These are phyloP conservation scores for Aspergillus sp. DNA, from an alignment of 2,329 filamentous ascomycete genomes.

Conservation along the genomic window DNA sequence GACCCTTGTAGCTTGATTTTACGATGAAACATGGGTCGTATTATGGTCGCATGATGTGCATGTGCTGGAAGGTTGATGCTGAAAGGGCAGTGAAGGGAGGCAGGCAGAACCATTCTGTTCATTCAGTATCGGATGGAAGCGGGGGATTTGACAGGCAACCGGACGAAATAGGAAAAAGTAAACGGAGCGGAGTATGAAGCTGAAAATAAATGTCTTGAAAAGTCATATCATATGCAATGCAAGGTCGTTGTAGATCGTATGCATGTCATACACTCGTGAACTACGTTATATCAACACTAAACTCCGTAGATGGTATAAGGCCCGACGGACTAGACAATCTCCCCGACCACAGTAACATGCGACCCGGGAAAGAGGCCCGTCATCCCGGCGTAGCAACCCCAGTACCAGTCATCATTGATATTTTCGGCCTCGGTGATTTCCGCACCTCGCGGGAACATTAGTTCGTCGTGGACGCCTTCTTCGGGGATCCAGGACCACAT, in stretches of 20 bases:
- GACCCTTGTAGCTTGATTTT: too few relatives aligned
- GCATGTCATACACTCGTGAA: neutral
- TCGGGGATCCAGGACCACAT: conserved; percentile 80
- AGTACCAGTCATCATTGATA: conserved; percentile 89
- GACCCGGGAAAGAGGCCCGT: conserved; percentile 80
- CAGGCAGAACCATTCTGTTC: neutral
- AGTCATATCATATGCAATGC: neutral
- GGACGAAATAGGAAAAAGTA: neutral
- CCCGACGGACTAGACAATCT: conserved; percentile 31
- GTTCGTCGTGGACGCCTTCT: conserved; percentile 64
- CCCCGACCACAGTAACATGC: conserved; percentile 65
- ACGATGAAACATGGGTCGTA: neutral
- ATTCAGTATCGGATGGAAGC: neutral
- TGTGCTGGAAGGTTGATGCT: neutral
- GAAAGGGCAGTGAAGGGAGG: too few relatives aligned
- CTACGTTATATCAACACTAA: neutral
- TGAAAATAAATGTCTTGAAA: neutral
- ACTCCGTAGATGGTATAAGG: neutral
- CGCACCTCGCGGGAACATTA: conserved; percentile 81
- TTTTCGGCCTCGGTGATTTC: conserved; percentile 83
- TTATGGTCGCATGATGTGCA: neutral
- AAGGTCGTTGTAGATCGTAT: neutral
- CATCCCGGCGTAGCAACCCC: conserved; percentile 80
- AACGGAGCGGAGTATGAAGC: neutral
- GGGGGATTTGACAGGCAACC: neutral